Percentiles rank a stretch among this genome's conserved stretches.
These are phyloP conservation scores for Wickerhamiella cacticola DNA, from an alignment of 805 yeast genomes.

Conservation along the genomic window DNA sequence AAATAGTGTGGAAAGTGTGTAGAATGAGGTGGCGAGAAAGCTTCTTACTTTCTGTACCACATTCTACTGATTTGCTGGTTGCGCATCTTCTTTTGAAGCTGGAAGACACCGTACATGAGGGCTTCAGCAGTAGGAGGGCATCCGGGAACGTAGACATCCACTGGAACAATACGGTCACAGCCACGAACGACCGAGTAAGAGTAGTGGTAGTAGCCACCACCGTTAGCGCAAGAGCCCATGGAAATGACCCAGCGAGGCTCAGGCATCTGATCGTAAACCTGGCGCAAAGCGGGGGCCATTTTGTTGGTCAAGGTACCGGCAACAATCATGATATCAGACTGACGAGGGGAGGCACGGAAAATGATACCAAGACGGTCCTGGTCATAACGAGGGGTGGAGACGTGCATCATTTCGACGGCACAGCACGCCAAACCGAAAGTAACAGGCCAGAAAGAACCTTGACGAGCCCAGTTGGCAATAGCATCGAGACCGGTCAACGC, in stretches of 20 bases:
- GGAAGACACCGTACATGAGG: slow-evolving; percentile 80
- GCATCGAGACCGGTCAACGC: slow-evolving; percentile 72
- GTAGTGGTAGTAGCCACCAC: slow-evolving; percentile 87
- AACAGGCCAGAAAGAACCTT: slow-evolving; percentile 87
- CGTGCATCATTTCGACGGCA: slow-evolving; percentile 94
- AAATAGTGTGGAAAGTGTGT: too few relatives aligned
- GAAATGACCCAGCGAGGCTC: slow-evolving; percentile 91
- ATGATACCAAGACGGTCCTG: slow-evolving; percentile 86
- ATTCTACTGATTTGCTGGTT: slow-evolving; percentile 65
- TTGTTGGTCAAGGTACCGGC: slow-evolving; percentile 86
- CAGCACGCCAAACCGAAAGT: slow-evolving; percentile 88
- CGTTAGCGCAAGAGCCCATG: slow-evolving; percentile 91
- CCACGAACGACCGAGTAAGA: slow-evolving; percentile 83
- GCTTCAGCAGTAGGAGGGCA: slow-evolving; percentile 91
- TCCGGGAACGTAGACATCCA: slow-evolving; percentile 83
- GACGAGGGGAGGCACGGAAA: slow-evolving; percentile 90
- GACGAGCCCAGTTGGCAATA: slow-evolving; percentile 82
- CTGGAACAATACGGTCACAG: slow-evolving; percentile 79
- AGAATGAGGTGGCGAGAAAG: not conserved
- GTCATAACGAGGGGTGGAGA: slow-evolving; percentile 80
- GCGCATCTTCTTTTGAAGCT: slow-evolving; percentile 82
- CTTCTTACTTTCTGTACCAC: slow-evolving; percentile 56
- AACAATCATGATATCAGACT: slow-evolving; percentile 82
- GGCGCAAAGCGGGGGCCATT: slow-evolving; percentile 90
- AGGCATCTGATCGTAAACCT: slow-evolving; percentile 89